phyloP scores from a whole-genome alignment of 257 asterid genomes.

The Capsicum baccatum region DNA sequence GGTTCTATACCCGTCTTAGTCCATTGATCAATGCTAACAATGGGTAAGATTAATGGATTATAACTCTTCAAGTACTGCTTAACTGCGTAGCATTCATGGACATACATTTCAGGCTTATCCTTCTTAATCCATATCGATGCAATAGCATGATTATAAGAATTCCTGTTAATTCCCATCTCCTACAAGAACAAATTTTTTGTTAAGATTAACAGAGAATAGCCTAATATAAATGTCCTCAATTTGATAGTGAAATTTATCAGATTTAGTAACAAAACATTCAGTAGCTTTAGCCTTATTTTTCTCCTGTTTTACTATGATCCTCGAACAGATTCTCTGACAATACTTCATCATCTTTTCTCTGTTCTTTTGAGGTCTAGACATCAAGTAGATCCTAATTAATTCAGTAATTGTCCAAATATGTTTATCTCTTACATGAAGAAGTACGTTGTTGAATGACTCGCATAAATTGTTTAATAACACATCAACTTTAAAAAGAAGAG shows the following conservation, averaged over 20 bases:
- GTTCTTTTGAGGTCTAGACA: neutral
- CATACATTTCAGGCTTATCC: neutral
- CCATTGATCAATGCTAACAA: neutral
- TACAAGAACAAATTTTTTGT: neutral
- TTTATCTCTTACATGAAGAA: neutral
- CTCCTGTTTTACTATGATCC: neutral
- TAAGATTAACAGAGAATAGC: neutral
- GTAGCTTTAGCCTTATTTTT: neutral
- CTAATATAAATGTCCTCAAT: neutral
- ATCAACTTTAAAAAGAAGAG: neutral
- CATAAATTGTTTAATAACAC: neutral
- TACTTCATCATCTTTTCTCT: neutral
- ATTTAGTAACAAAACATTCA: neutral
- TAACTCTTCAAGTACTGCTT: too few relatives aligned
- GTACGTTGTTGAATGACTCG: neutral
- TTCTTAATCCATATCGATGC: neutral
- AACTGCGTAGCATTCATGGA: neutral
- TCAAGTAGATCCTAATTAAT: too few relatives aligned
- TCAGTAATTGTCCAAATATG: neutral
- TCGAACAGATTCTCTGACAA: neutral
- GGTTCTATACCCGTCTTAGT: neutral
- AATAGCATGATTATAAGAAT: slow-evolving; percentile 22
- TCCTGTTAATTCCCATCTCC: neutral
- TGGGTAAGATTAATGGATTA: neutral
- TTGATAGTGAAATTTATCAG: neutral